Percentiles rank a stretch among this genome's conserved stretches.
Conservation (phyloP, 768 basidiomycete genomes). For the Russula emetica region DNA sequence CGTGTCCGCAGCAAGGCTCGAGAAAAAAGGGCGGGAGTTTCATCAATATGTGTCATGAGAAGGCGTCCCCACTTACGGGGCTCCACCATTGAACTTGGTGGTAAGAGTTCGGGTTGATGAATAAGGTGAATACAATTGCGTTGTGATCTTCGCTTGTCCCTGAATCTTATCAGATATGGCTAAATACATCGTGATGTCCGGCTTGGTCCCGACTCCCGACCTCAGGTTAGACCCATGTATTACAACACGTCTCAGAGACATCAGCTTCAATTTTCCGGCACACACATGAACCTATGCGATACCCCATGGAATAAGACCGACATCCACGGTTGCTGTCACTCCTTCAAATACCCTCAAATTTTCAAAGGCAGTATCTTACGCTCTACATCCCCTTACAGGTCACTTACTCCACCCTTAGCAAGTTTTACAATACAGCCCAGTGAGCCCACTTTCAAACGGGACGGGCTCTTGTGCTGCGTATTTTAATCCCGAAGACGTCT, state of each 20-base stretch:
- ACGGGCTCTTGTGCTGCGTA: background rate
- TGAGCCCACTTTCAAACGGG: background rate
- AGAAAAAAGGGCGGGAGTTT: no score
- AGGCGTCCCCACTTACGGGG: no score
- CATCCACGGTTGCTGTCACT: background rate
- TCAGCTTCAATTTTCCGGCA: background rate
- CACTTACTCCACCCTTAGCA: background rate
- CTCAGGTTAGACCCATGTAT: no score
- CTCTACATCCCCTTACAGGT: background rate
- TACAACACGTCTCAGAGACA: background rate
- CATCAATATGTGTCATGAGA: no score
- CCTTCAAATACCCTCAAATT: background rate
- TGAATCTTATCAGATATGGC: background rate
- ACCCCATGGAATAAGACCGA: background rate
- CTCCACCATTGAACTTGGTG: no score
- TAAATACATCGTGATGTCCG: background rate
- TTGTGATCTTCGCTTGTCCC: no score
- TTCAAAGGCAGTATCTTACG: background rate
- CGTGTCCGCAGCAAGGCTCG: no score
- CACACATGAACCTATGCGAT: background rate
- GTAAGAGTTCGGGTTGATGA: no score
- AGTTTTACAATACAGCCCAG: background rate
- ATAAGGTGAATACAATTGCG: no score
- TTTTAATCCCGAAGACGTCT: background rate
- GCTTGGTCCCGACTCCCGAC: no score